A percentile compares a stretch with the other conserved stretches of the same genome.
Conservation (phyloP, 345 rosid genomes). For the Carallia brachiata region DNA sequence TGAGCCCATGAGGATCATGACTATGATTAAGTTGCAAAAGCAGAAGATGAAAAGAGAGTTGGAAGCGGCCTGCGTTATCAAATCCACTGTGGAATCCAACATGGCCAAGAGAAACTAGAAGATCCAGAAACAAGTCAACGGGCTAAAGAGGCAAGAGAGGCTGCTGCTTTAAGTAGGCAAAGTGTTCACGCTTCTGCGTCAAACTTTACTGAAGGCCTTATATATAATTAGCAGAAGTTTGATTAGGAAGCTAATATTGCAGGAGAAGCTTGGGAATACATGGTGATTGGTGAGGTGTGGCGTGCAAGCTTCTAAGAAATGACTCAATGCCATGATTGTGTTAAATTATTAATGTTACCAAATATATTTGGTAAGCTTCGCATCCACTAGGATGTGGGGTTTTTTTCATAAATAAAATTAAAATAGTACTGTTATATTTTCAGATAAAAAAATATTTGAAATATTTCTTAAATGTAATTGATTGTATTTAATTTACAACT, state of each 20-base stretch:
- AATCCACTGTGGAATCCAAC: slow-evolving; percentile 34
- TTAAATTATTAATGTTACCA: slow-evolving; percentile 4
- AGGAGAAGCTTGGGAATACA: slow-evolving; percentile 23
- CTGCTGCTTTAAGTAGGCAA: not conserved
- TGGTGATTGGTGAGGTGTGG: slow-evolving; percentile 17
- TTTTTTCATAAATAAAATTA: not conserved
- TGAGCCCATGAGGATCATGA: slow-evolving; percentile 37
- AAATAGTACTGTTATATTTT: not conserved
- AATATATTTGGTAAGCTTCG: slow-evolving; percentile 11
- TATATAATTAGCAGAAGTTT: slow-evolving; percentile 15
- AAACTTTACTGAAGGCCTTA: slow-evolving; percentile 2
- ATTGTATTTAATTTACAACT: too few species aligned
- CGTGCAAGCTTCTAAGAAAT: slow-evolving; percentile 27
- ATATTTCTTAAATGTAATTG: too few species aligned
- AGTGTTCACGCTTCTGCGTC: not conserved
- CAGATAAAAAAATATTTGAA: too few species aligned
- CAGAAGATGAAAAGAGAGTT: slow-evolving; percentile 45
- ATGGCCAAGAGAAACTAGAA: slow-evolving; percentile 9
- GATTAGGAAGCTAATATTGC: too few species aligned
- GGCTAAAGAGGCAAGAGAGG: not conserved
- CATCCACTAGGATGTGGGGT: slow-evolving; percentile 14
- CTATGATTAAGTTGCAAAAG: slow-evolving; percentile 47
- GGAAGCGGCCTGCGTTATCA: slow-evolving; percentile 41
- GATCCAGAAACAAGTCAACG: not conserved
- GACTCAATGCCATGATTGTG: not conserved